phyloP scores from a whole-genome alignment of 2,329 filamentous ascomycete species.

The Calycina herbarum region DNA sequence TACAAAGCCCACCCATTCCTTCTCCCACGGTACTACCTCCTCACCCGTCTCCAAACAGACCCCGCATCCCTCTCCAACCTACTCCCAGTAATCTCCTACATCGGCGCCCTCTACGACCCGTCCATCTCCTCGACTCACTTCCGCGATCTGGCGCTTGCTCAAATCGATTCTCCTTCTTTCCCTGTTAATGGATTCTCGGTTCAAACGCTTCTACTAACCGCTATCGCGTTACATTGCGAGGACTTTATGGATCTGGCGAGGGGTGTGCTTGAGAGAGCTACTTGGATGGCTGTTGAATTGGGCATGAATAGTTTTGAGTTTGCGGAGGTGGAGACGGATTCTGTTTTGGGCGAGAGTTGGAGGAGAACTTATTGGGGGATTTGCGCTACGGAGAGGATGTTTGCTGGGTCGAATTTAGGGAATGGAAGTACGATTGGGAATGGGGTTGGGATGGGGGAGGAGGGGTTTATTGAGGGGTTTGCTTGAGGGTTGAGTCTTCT shows the following conservation, averaged over 20 bases:
- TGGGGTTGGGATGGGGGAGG: background rate
- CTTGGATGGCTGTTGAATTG: constrained; percentile 58
- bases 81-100: constrained; percentile 39
- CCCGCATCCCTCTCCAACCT: constrained; percentile 37
- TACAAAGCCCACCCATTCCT: constrained; percentile 41
- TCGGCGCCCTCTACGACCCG: constrained; percentile 41
- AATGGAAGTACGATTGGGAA: background rate
- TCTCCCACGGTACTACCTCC: constrained; percentile 39
- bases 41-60: constrained; percentile 36
- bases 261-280: constrained; percentile 47
- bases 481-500: background rate
- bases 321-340: constrained; percentile 42
- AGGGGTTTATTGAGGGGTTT: background rate
- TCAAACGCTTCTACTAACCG: constrained; percentile 41
- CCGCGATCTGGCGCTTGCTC: constrained; percentile 31
- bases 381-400: constrained; percentile 35
- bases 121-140: constrained; percentile 38
- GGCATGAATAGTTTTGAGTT: constrained; percentile 59
- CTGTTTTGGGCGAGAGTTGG: constrained; percentile 43
- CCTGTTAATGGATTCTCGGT: constrained; percentile 38
- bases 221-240: constrained; percentile 41
- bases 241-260: constrained; percentile 32
- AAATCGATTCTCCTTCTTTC: constrained; percentile 32
- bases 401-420: constrained; percentile 19
- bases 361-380: constrained; percentile 45